Evolutionary conservation across 225 moss, liverwort and hornwort genomes (phyloP).

Genomic region (Pseudoscleropodium purum): DNA sequence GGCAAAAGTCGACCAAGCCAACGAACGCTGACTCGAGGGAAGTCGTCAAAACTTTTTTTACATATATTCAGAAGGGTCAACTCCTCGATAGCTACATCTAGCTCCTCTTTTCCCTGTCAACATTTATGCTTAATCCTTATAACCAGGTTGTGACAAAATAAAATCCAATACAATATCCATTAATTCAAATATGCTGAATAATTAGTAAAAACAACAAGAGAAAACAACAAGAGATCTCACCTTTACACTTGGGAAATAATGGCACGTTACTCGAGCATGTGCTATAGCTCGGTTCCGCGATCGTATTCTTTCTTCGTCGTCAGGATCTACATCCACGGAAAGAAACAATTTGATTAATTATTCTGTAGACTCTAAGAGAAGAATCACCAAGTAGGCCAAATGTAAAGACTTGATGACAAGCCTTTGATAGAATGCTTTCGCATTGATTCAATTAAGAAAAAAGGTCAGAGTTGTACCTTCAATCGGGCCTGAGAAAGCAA

Average conservation of each 20-base stretch:
- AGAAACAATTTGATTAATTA: background rate
- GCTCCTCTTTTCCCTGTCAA: constrained; percentile 59
- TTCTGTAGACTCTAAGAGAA: background rate
- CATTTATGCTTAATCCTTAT: background rate
- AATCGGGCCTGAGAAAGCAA: background rate
- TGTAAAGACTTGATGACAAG: background rate
- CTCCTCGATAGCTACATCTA: constrained; percentile 46
- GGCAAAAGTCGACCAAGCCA: constrained; percentile 85
- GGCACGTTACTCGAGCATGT: constrained; percentile 2
- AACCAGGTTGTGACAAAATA: background rate
- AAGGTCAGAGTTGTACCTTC: background rate
- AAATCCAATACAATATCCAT: background rate
- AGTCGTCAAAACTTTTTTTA: constrained; percentile 39
- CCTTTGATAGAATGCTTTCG: background rate
- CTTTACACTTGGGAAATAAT: background rate
- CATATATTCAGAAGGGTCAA: constrained; percentile 7
- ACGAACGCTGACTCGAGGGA: constrained; percentile 46
- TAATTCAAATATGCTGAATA: background rate
- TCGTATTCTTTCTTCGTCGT: background rate
- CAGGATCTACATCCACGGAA: background rate
- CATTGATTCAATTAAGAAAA: background rate
- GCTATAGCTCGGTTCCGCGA: background rate
- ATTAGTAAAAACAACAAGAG: background rate
- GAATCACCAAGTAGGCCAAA: background rate
- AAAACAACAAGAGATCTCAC: background rate